Percentiles rank a stretch among this genome's conserved stretches.
These are phyloP conservation scores for Striga hermonthica DNA, from an alignment of 305 asterid species.

Conservation along the genomic window DNA sequence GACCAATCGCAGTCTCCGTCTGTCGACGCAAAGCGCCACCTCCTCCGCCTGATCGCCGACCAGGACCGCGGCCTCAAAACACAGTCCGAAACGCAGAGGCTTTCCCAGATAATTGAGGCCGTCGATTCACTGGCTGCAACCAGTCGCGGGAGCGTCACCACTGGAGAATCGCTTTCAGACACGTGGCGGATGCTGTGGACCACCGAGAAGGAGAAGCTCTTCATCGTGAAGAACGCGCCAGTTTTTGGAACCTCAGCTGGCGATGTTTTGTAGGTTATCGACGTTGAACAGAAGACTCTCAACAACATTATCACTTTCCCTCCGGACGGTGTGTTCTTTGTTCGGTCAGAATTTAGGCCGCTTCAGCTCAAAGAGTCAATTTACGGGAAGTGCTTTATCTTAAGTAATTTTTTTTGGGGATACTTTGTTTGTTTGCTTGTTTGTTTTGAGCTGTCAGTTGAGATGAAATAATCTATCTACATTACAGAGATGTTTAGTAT, in stretches of 20 bases:
- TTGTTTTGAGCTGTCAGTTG: no score
- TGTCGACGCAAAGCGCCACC: slow-evolving; percentile 58
- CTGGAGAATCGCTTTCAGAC: slow-evolving; percentile 50
- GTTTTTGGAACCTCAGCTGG: slow-evolving; percentile 78
- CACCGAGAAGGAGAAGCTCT: slow-evolving; percentile 93
- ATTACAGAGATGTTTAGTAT: background rate
- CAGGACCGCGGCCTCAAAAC: slow-evolving; percentile 78
- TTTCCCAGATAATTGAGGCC: slow-evolving; percentile 56
- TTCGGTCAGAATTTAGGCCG: slow-evolving; percentile 70
- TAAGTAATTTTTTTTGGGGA: background rate
- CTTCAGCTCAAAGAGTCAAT: slow-evolving; percentile 70
- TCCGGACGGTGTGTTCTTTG: slow-evolving; percentile 86
- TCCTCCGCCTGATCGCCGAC: slow-evolving; percentile 69
- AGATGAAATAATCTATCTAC: no score
- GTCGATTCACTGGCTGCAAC: slow-evolving; percentile 50
- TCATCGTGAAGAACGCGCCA: slow-evolving; percentile 59
- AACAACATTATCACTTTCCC: slow-evolving; percentile 84
- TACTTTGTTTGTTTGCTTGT: background rate
- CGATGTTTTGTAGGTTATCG: slow-evolving; percentile 80
- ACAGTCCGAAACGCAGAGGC: slow-evolving; percentile 62
- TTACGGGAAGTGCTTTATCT: slow-evolving; percentile 42
- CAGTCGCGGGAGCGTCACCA: slow-evolving; percentile 61
- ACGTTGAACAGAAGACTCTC: slow-evolving; percentile 52
- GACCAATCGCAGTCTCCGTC: no score
- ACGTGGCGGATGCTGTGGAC: slow-evolving; percentile 97